phyloP scores from a whole-genome alignment of 208 protist genomes.

The Endotrypanum monterogeii region DNA sequence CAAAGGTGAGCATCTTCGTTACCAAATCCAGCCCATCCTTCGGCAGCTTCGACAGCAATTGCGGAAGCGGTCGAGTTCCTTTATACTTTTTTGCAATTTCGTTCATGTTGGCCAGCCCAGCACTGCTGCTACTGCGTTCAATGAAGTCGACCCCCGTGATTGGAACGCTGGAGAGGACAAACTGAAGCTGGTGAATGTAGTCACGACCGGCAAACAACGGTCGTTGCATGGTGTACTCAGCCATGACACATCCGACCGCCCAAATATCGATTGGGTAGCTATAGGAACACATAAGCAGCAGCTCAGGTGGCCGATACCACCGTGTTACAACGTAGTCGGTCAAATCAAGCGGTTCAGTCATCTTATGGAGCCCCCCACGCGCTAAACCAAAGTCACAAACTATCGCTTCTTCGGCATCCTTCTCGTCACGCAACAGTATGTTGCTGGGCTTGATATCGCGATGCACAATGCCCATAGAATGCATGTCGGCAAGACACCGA shows the following conservation, averaged over 20 bases:
- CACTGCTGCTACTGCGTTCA: slow-evolving; percentile 39
- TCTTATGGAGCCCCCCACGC: slow-evolving; percentile 62
- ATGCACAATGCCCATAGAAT: slow-evolving; percentile 97
- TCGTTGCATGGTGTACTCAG: slow-evolving; percentile 93
- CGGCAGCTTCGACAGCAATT: slow-evolving; percentile 53
- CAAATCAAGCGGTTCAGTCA: slow-evolving; percentile 83
- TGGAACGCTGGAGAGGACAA: slow-evolving; percentile 79
- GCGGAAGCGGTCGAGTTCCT: slow-evolving; percentile 51
- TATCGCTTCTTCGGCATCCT: slow-evolving; percentile 80
- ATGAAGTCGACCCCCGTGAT: slow-evolving; percentile 76
- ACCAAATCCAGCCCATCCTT: slow-evolving; percentile 87
- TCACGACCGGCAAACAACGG: slow-evolving; percentile 88
- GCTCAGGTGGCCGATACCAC: slow-evolving; percentile 99
- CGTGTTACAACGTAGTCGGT: slow-evolving; percentile 98
- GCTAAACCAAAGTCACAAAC: slow-evolving; percentile 95
- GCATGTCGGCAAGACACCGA: slow-evolving; percentile 95
- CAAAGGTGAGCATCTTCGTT: slow-evolving; percentile 90
- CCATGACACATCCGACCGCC: slow-evolving; percentile 99
- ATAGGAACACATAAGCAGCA: slow-evolving; percentile 96
- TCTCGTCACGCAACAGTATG: slow-evolving; percentile 89
- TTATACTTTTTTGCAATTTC: slow-evolving; percentile 79
- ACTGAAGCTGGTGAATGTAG: slow-evolving; percentile 90
- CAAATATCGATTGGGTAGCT: slow-evolving; percentile 97
- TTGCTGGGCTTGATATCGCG: slow-evolving; percentile 97
- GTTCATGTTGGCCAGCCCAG: slow-evolving; percentile 56